Conservation (phyloP, 176 grass and related monocot species). For the Stipa capillata region DNA sequence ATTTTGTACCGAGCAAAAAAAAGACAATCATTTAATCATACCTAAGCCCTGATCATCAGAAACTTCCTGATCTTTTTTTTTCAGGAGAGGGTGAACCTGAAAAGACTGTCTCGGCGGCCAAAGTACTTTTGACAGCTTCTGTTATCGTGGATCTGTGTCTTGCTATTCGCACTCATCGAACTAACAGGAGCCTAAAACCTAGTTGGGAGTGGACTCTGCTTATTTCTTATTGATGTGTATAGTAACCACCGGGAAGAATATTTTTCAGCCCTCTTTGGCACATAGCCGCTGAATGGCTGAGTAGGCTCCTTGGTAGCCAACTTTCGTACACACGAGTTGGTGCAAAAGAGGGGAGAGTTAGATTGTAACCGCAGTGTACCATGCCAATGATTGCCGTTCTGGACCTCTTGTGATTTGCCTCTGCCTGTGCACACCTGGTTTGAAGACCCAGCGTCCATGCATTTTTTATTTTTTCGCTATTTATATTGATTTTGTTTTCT, state of each 20-base stretch:
- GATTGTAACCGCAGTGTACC: neutral
- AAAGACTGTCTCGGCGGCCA: slow-evolving; percentile 54
- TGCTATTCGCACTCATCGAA: neutral
- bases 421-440: no score
- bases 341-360: neutral
- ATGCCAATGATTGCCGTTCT: no score
- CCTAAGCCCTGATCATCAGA: neutral
- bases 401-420: no score
- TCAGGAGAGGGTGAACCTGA: slow-evolving; percentile 57
- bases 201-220: neutral
- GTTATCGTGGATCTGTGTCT: neutral
- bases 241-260: slow-evolving; percentile 1
- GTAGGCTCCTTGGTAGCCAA: neutral
- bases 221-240: neutral
- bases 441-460: no score
- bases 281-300: neutral
- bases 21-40: neutral
- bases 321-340: slow-evolving; percentile 3
- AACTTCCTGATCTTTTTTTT: no score
- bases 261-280: neutral
- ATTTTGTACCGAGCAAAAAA: neutral
- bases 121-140: slow-evolving; percentile 24
- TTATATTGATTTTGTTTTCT: no score
- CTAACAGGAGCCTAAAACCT: neutral
- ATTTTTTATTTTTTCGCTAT: no score